Conservation (phyloP, 1,139 yeast species). For the Ogataea hybrid region DNA sequence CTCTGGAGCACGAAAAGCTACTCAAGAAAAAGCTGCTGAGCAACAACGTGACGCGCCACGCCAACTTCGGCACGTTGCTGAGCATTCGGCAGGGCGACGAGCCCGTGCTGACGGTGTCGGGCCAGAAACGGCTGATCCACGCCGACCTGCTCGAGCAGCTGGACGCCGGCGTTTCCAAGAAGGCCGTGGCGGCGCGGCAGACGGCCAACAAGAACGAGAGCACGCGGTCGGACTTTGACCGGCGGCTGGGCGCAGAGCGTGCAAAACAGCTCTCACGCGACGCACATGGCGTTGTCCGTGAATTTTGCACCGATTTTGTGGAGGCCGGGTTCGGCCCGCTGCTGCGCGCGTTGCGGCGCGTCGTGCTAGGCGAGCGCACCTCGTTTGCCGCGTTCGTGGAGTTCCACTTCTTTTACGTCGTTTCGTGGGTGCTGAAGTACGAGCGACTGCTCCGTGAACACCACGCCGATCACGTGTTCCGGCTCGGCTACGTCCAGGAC, state of each 20-base stretch:
- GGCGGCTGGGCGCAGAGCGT: constrained; percentile 43
- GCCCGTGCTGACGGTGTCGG: constrained; percentile 67
- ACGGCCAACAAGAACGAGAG: constrained; percentile 20
- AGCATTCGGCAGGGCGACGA: constrained; percentile 61
- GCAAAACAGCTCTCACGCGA: constrained; percentile 43
- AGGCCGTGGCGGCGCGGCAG: constrained; percentile 14
- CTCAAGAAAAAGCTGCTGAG: constrained; percentile 50
- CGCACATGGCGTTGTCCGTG: constrained; percentile 38
- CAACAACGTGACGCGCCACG: constrained; percentile 71
- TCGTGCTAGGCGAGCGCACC: constrained; percentile 46
- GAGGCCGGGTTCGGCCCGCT: constrained; percentile 78
- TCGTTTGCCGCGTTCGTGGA: constrained; percentile 31
- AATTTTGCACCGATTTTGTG: constrained; percentile 56
- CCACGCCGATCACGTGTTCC: constrained; percentile 27
- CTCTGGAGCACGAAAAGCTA: constrained; percentile 58
- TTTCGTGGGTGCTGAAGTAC: constrained; percentile 68
- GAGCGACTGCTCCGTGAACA: constrained; percentile 35
- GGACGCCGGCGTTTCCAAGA: constrained; percentile 46
- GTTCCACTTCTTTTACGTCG: constrained; percentile 55
- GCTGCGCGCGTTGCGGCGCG: constrained; percentile 48
- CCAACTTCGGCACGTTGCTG: constrained; percentile 84
- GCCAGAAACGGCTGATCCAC: constrained; percentile 45
- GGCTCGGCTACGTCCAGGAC: constrained; percentile 65
- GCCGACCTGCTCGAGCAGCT: constrained; percentile 25
- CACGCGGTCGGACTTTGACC: constrained; percentile 40